Evolutionary conservation across 106 monocot species (phyloP), one percentile per base, ranked within the genome.

Genomic region (Cymbidium sinense): DNA sequence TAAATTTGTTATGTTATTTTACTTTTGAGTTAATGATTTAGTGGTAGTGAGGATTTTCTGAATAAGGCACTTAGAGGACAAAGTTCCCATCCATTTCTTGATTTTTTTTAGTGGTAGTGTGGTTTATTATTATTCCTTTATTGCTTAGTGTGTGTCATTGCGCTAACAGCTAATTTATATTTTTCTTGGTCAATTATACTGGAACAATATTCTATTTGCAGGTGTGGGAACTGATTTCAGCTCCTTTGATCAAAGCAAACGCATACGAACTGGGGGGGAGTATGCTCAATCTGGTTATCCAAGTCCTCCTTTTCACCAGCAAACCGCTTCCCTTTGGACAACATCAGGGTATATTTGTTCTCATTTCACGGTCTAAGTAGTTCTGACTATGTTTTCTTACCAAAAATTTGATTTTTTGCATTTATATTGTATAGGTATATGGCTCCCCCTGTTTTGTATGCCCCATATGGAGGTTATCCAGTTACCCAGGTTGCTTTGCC

Each of bases 221-320:
- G 96, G 88, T 82, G 90, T 96, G 29, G 91, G 77, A n/a, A 58
- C 84, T 73, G 89, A 93, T 84, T 85, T 87, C 2, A 85, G 61
- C 64, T 85, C 93, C 30, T 79, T 94, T 37, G 94, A 98, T 76
- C 98, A 88, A 83, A 98, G 94, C 71, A 98, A 98, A 84, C 88
- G 98, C 55, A 34, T 94, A 70, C 80, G 94, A 74, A 98, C 91
- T 69, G 98, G 91, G 75, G 94, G 94, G 62, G 98, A 94, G 39
- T 98, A 94, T 75, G 86, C 78, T 79, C 85, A 89, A 25, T 52
- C 87, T 29, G 85, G 80, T 31, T 98, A 90, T 77, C 80, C 91
- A 55, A 86, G 85, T 70, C 90, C 90, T 74, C 90, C 87, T 64
- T 91, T 84, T 34, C 83, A 82, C 61, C 88, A 88, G 70, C 91